Percentiles rank a stretch among this genome's conserved stretches.
These are phyloP conservation scores for Geum urbanum DNA, from an alignment of 306 rosid genomes.

Conservation along the genomic window DNA sequence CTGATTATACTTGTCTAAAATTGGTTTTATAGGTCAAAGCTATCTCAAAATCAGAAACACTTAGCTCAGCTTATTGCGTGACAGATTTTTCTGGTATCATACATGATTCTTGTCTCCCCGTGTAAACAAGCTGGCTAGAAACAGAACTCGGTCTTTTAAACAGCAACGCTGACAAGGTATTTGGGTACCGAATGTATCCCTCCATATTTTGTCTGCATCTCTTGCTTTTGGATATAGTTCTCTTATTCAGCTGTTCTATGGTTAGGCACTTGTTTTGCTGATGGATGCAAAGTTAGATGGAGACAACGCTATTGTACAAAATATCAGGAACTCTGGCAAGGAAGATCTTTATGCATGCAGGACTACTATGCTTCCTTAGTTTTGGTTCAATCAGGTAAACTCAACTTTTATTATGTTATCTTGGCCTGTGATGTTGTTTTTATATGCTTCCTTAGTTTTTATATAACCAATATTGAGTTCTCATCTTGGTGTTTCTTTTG, in stretches of 20 bases:
- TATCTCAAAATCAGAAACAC: conserved; percentile 39
- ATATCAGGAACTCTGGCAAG: conserved; percentile 83
- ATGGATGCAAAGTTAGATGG: conserved; percentile 59
- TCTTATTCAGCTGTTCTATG: conserved; percentile 19
- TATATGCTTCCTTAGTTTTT: conserved; percentile 5
- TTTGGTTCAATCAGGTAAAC: conserved; percentile 68
- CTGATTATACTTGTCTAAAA: not conserved
- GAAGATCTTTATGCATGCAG: conserved; percentile 80
- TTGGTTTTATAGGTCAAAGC: conserved; percentile 58
- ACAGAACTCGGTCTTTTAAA: conserved; percentile 52
- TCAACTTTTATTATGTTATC: conserved; percentile 16
- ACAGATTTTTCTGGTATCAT: conserved; percentile 53
- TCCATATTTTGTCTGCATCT: conserved; percentile 12
- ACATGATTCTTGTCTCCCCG: conserved; percentile 50
- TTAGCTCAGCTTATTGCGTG: conserved; percentile 41
- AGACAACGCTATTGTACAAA: conserved; percentile 51
- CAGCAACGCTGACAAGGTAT: conserved; percentile 49
- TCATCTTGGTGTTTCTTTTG: not conserved
- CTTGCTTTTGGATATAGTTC: conserved; percentile 20
- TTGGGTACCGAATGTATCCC: conserved; percentile 14
- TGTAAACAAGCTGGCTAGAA: conserved; percentile 72
- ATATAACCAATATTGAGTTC: not conserved
- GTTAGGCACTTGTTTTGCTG: conserved; percentile 54
- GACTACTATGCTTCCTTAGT: conserved; percentile 71
- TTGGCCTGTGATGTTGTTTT: too few relatives aligned